Evolutionary conservation across 805 yeast genomes (phyloP), one percentile per base, ranked within the genome.

Genomic region (Yamadazyma tumulicola): DNA sequence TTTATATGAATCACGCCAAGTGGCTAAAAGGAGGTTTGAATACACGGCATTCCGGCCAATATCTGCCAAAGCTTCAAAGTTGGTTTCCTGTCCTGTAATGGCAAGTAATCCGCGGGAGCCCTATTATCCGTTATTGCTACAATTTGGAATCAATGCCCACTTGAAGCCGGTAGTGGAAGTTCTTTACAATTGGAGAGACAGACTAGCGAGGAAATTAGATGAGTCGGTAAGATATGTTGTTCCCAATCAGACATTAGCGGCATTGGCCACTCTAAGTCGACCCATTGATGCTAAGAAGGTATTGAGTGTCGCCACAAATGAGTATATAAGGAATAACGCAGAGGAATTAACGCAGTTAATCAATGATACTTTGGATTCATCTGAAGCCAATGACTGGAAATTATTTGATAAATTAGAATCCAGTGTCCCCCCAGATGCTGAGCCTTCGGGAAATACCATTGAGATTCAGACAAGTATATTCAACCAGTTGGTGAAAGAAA

Each of bases 171-270:
- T 87, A 5, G 69, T 85, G 12, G 76, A 70, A 41, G 75, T 62
- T 0, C 62, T 93, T 13, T 85, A 74, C 47, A 67, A 75, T 27
- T 93, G 97, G 97, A 75, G 98, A 56, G 97, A 93, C 54, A 32
- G 41, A 1, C 51, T 73, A 22, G 97, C 97, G 1, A 71, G 94
- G 44, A 46, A 63, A 24, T 71, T 75, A 30, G 98, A 93, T 55
- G 98, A 93, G 59, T 84, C 95, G 2, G 77, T 82, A 2, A 67
- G 94, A 41, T 91, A 67, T 49, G 68, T 93, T 11, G 81, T 89
- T 91, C 77, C 95, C 4, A 88, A 86, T 51, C 93, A 82, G 47
- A 55, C 81, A 10, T 52, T 93, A 24, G 79, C 81, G 0, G 69
- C 81, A 0, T 56, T 93, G 28, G 79, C 79, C 4, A 61, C 72